Evolutionary conservation across 2,329 filamentous ascomycete genomes (phyloP), one percentile per base, ranked within the genome.

Genomic region (Trichophyton mentagrophytes): DNA sequence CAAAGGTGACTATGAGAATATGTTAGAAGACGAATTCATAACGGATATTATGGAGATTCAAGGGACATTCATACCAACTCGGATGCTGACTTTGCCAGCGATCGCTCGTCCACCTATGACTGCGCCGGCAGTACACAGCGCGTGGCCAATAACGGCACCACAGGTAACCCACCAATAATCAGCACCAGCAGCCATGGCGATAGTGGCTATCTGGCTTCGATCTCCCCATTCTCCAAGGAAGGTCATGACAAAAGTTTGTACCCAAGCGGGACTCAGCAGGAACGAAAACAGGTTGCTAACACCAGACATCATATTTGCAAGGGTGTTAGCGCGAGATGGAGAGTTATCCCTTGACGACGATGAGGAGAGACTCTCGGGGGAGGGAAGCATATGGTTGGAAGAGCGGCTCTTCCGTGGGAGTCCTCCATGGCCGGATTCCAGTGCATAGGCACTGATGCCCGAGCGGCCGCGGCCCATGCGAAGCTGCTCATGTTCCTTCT

Each of bases 111-210:
- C 93, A 49, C 93, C 93, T 63, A 99, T 81, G 44, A 99, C 93
- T 47, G 93, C 93, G 22, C 90, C 86, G 55, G 88, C 87, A 5
- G 93, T 97, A 77, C 93, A 99, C 65, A 92, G 83, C 53, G 84
- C 87, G 73, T 99, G 93, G 8, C 93, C 93, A 55, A 83, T 80
- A 40, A 93, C 83, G 1, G 93, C 92, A 62, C 93, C 93, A 55
- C 90, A 79, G 3, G 90, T 96, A 40, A 99, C 93, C 88, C 90
- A 96, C 92, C 92, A 97, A 74, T 97, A 99, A 72, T 99, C 93
- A 73, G 95, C 89, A 20, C 93, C 93, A 38, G 93, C 92, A 57
- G 93, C 93, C 93, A 99, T 99, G 60, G 93, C 93, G 70, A 99
- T 95, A 0, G 93, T 99, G 22, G 93, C 93, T 69, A 99, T 97